Conservation (phyloP, 2,329 filamentous ascomycete genomes). For the Trichoderma brevicompactum region DNA sequence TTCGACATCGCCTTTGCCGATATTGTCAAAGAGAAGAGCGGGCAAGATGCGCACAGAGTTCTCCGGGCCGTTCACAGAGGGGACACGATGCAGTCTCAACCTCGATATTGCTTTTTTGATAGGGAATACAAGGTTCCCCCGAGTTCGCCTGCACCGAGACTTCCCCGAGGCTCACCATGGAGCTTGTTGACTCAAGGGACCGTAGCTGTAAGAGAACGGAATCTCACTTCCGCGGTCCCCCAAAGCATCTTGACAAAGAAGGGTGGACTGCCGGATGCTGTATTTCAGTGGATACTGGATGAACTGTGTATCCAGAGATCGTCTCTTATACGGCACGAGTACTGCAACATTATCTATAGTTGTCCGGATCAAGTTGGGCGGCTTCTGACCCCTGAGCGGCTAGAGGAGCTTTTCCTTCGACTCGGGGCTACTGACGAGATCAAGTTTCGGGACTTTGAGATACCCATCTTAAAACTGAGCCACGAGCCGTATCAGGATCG, state of each 20-base stretch:
- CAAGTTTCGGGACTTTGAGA: conserved; percentile 35
- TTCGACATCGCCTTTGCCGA: conserved; percentile 36
- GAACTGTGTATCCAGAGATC: conserved; percentile 62
- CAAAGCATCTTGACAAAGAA: conserved; percentile 51
- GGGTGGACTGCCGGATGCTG: conserved; percentile 60
- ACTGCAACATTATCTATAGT: conserved; percentile 58
- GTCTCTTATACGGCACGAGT: conserved; percentile 62
- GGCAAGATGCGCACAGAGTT: conserved; percentile 51
- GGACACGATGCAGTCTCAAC: conserved; percentile 43
- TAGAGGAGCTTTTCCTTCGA: conserved; percentile 59
- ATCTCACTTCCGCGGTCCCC: conserved; percentile 66
- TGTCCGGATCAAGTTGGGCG: conserved; percentile 50
- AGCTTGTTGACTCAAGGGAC: conserved; percentile 52
- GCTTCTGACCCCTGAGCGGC: conserved; percentile 50
- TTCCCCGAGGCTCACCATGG: conserved; percentile 50
- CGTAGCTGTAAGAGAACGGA: conserved; percentile 54
- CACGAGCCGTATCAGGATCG: conserved; percentile 43
- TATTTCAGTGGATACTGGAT: conserved; percentile 69
- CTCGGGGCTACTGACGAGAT: conserved; percentile 61
- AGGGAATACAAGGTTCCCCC: conserved; percentile 38
- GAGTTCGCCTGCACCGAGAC: conserved; percentile 37
- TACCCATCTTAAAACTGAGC: conserved; percentile 33
- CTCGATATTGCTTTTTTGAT: conserved; percentile 57
- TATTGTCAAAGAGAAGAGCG: conserved; percentile 44
- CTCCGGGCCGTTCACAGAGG: conserved; percentile 57